phyloP scores from a whole-genome alignment of 495 filamentous ascomycete species.

The Neurospora tetrasperma region DNA sequence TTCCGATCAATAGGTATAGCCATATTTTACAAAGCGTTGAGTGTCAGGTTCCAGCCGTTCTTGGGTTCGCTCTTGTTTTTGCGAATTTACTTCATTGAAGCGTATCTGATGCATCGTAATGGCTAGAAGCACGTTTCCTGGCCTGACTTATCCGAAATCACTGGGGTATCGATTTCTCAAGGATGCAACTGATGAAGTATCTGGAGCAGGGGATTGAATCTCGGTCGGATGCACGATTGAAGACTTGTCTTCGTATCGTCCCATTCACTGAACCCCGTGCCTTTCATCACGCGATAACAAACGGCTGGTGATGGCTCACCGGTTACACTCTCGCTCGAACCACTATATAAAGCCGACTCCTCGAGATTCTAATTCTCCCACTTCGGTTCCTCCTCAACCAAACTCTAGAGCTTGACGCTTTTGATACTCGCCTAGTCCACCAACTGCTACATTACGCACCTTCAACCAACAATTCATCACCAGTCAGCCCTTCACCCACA shows the following conservation, averaged over 20 bases:
- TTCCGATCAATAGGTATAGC: neutral
- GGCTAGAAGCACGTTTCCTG: too few species aligned
- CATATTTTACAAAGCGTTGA: too few species aligned
- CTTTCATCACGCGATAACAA: neutral
- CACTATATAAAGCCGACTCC: neutral
- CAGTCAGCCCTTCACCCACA: neutral
- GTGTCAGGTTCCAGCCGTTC: neutral
- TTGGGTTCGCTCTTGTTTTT: neutral
- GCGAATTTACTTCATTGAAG: too few species aligned
- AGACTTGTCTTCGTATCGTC: neutral
- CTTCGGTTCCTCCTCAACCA: neutral
- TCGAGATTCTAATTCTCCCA: fast-evolving
- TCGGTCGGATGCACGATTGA: neutral
- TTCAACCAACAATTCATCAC: neutral
- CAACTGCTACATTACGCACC: neutral
- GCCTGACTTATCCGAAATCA: too few species aligned
- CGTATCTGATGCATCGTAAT: too few species aligned
- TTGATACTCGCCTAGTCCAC: neutral
- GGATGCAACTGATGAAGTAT: neutral
- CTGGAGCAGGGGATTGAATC: neutral
- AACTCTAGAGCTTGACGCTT: neutral
- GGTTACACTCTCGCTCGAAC: too few species aligned
- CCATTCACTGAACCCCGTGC: neutral
- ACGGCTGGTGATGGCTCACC: neutral
- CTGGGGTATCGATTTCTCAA: too few species aligned